phyloP scores from a whole-genome alignment of 495 filamentous ascomycete genomes.

The Penicillium antarcticum region DNA sequence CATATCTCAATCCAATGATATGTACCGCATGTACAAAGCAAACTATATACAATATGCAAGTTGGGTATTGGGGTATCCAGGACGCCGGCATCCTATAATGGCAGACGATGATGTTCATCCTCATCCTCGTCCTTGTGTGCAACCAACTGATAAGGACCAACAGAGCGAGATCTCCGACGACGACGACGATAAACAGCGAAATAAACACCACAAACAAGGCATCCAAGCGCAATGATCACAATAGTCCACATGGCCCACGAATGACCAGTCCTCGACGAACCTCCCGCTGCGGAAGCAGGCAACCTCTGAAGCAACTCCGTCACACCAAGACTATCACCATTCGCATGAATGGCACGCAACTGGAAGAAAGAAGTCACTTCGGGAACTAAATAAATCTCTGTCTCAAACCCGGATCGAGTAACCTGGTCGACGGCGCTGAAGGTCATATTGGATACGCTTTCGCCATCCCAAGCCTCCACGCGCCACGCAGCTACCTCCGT shows the following conservation, averaged over 20 bases:
- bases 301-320: slow-evolving; percentile 9
- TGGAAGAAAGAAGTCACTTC: slow-evolving; percentile 14
- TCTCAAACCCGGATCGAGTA: slow-evolving; percentile 20
- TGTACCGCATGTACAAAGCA: background rate
- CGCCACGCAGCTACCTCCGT: slow-evolving; percentile 40
- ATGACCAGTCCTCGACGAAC: background rate
- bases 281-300: background rate
- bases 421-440: slow-evolving; percentile 10
- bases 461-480: slow-evolving; percentile 30
- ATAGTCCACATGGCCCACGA: slow-evolving; percentile 8
- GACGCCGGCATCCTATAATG: slow-evolving; percentile 16
- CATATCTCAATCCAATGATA: too few relatives aligned
- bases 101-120: slow-evolving; percentile 8
- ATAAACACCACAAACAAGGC: slow-evolving; percentile 13
- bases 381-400: slow-evolving; percentile 8
- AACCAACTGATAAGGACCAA: slow-evolving; percentile 13
- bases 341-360: slow-evolving; percentile 11
- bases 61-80: slow-evolving; percentile 7
- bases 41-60: slow-evolving; percentile 2
- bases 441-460: slow-evolving; percentile 12
- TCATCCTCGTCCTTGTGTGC: slow-evolving; percentile 15
- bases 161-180: background rate
- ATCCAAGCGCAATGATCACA: slow-evolving; percentile 7
- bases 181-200: slow-evolving; percentile 7
- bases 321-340: slow-evolving; percentile 13